These are phyloP conservation scores for Kalanchoe fedtschenkoi DNA, from an alignment of 164 flowering plant genomes.

Conservation along the genomic window DNA sequence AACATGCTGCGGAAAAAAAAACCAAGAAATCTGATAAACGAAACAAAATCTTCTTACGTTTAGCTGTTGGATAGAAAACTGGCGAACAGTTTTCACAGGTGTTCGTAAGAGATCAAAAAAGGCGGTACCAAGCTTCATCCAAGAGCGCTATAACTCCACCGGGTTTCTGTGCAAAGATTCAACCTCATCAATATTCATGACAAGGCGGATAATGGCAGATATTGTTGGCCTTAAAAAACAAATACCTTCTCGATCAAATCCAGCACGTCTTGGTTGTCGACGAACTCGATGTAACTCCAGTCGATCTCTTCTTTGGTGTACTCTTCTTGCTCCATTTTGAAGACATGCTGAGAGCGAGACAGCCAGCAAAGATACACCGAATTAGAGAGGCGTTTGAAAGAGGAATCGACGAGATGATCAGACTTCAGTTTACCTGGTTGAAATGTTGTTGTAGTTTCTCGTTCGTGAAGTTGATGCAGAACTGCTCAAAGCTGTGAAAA, in stretches of 20 bases:
- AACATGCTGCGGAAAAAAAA: slow-evolving; percentile 67
- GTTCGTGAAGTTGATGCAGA: slow-evolving; percentile 92
- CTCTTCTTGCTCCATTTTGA: slow-evolving; percentile 99
- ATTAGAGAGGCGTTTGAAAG: background rate
- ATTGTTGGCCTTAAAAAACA: background rate
- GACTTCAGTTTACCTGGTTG: slow-evolving; percentile 57
- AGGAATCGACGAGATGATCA: background rate
- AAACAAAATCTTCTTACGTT: background rate
- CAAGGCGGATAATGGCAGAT: background rate
- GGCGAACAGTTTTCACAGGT: background rate
- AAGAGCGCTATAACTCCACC: slow-evolving; percentile 92
- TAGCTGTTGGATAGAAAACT: background rate
- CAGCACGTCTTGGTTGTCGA: slow-evolving; percentile 93
- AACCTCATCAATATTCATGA: background rate
- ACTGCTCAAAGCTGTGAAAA: slow-evolving; percentile 82
- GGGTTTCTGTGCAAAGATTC: slow-evolving; percentile 65
- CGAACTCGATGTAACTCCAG: slow-evolving; percentile 98
- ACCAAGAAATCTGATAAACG: slow-evolving; percentile 4
- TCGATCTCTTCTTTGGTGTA: slow-evolving; percentile 83
- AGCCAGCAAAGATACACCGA: slow-evolving; percentile 2
- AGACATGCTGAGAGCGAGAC: slow-evolving; percentile 65
- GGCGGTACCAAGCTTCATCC: slow-evolving; percentile 90
- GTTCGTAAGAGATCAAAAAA: background rate
- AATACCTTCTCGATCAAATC: slow-evolving; percentile 89
- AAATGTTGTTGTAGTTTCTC: slow-evolving; percentile 98